phyloP scores from a whole-genome alignment of 352 stramenopile genomes.

The Phytophthora hybrid region DNA sequence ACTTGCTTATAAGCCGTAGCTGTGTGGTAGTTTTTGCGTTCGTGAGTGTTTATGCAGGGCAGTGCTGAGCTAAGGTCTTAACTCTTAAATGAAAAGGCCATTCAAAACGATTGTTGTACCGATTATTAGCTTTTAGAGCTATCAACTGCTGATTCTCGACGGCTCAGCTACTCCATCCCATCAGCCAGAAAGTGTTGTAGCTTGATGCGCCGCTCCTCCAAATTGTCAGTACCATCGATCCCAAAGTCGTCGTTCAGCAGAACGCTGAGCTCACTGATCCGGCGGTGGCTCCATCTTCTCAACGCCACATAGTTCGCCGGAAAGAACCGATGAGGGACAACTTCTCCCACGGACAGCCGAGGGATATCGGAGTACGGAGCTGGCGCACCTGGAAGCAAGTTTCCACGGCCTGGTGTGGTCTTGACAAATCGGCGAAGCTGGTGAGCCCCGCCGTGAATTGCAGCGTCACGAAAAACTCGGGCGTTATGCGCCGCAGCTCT shows the following conservation, averaged over 20 bases:
- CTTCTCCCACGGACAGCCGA: conserved; percentile 1
- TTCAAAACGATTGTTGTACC: too few species aligned
- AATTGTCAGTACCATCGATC: not conserved
- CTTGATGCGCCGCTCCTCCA: not conserved
- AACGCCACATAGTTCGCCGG: not conserved
- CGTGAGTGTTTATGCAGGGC: not conserved
- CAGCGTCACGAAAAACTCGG: not conserved
- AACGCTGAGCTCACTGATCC: conserved; percentile 12
- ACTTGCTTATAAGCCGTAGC: not conserved
- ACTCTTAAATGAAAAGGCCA: too few species aligned
- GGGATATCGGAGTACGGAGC: not conserved
- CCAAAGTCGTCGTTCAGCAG: conserved; percentile 22
- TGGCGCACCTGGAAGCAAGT: not conserved
- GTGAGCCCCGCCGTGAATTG: not conserved
- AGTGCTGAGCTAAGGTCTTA: too few species aligned
- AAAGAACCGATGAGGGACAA: conserved; percentile 11
- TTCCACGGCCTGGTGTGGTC: not conserved
- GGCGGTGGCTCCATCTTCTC: not conserved
- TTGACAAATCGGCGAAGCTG: conserved; percentile 11
- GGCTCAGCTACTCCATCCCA: not conserved
- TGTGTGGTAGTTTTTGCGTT: not conserved
- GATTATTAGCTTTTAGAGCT: not conserved
- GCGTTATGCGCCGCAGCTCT: not conserved
- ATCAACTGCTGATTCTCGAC: not conserved
- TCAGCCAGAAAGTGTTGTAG: not conserved